Percentiles rank a stretch among this genome's conserved stretches.
These are phyloP conservation scores for Fibroporia radiculosa DNA, from an alignment of 768 basidiomycete genomes.

Conservation along the genomic window DNA sequence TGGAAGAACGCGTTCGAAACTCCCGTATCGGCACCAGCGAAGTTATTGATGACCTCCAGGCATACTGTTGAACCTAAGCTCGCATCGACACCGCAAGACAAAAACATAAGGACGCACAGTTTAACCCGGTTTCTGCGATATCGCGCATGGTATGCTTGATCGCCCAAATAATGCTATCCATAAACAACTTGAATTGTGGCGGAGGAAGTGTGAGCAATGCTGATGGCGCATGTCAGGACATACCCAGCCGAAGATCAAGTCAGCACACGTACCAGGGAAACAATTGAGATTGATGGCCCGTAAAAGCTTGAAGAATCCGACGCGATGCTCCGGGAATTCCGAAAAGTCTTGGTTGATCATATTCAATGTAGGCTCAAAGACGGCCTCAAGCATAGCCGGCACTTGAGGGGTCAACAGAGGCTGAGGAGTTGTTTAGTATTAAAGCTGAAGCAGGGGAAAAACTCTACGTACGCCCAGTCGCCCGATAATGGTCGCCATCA, in stretches of 20 bases:
- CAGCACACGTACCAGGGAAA: conserved; percentile 71
- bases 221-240: conserved; percentile 20
- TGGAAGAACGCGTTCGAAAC: conserved; percentile 94
- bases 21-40: conserved; percentile 68
- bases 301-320: conserved; percentile 93
- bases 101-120: conserved; percentile 38
- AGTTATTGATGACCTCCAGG: conserved; percentile 92
- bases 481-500: conserved; percentile 90
- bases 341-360: conserved; percentile 99
- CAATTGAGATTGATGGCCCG: conserved; percentile 88
- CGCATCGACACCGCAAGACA: neutral
- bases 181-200: conserved; percentile 91
- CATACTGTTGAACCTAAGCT: conserved; percentile 78
- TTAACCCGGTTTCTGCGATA: conserved; percentile 87
- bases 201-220: conserved; percentile 86
- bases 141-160: conserved; percentile 99
- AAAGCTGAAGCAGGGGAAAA: neutral
- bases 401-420: conserved; percentile 86
- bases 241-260: neutral
- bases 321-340: conserved; percentile 97
- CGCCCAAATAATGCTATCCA: conserved; percentile 99
- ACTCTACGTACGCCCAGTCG: conserved; percentile 72
- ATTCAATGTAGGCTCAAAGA: conserved; percentile 92
- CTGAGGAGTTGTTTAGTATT: conserved; percentile 34
- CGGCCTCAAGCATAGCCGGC: conserved; percentile 89